These are phyloP conservation scores for Lomentospora prolificans DNA, from an alignment of 2,329 filamentous ascomycete species.

Conservation along the genomic window DNA sequence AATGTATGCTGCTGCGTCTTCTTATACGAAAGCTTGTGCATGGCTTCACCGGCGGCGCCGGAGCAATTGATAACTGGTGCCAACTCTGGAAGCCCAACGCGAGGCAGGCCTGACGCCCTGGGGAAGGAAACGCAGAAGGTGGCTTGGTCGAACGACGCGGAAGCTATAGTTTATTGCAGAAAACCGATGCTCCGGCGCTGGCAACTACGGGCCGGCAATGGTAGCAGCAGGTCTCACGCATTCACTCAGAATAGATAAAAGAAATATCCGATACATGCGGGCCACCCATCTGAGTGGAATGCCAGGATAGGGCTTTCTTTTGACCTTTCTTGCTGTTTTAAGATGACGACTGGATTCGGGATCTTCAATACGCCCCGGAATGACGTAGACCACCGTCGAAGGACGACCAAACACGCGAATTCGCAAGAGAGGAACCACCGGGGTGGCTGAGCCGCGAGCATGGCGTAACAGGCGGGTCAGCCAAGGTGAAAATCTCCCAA, in stretches of 20 bases:
- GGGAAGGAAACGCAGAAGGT: background rate
- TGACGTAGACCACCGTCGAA: background rate
- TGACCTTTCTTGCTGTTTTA: too few species aligned
- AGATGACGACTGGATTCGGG: background rate
- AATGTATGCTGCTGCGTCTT: background rate
- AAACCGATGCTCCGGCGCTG: background rate
- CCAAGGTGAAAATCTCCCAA: too few species aligned
- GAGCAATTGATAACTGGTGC: background rate
- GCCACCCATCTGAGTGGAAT: too few species aligned
- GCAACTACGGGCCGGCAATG: background rate
- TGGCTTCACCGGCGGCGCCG: background rate
- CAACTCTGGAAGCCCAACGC: background rate
- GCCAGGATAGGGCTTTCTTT: too few species aligned
- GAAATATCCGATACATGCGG: background rate
- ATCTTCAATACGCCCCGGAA: background rate
- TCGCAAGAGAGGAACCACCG: background rate
- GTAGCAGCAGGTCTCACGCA: background rate
- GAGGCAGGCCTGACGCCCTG: background rate
- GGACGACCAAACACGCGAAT: background rate
- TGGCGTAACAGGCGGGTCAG: background rate
- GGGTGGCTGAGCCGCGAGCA: background rate
- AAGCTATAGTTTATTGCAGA: background rate
- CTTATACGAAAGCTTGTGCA: background rate
- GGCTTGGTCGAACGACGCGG: background rate
- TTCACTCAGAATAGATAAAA: too few species aligned